Evolutionary conservation across 2,329 filamentous ascomycete genomes (phyloP).

Genomic region (Penicillium sp.): DNA sequence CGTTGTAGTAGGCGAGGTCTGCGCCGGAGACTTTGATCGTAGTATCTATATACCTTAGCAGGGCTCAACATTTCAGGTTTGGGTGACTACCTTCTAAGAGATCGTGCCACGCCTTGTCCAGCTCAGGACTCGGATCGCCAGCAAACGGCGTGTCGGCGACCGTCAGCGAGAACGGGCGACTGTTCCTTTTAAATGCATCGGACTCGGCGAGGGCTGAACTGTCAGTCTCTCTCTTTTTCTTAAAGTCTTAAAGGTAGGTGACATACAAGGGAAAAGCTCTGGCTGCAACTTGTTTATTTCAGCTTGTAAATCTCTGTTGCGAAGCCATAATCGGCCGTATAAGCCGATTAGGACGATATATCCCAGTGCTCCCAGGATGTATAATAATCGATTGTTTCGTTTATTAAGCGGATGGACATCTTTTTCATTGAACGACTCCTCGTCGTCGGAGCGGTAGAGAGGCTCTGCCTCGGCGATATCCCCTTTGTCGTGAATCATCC

Average conservation of each 20-base stretch:
- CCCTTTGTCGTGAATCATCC: too few relatives aligned
- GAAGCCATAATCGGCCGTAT: neutral
- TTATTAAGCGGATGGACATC: neutral
- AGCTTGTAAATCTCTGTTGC: neutral
- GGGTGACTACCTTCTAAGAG: neutral
- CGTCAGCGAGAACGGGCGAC: neutral
- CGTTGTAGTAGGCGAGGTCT: constrained; percentile 10
- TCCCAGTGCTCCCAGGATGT: neutral
- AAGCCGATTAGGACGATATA: neutral
- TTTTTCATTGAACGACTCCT: neutral
- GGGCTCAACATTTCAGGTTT: too few relatives aligned
- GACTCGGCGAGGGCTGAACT: neutral
- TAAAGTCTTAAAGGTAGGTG: neutral
- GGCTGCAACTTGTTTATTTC: neutral
- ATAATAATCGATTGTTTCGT: neutral
- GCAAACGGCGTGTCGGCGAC: neutral
- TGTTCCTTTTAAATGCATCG: neutral
- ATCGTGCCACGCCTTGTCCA: constrained; percentile 4
- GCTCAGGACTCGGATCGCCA: constrained; percentile 4
- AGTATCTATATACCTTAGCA: neutral
- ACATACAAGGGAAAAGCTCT: neutral
- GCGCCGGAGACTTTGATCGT: neutral
- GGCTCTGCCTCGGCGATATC: neutral
- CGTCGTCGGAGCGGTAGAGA: neutral
- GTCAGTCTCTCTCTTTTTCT: too few relatives aligned